A percentile compares a stretch with the other conserved stretches of the same genome.
phyloP scores from a whole-genome alignment of 2,329 filamentous ascomycete genomes.

The Fusarium austroafricanum region DNA sequence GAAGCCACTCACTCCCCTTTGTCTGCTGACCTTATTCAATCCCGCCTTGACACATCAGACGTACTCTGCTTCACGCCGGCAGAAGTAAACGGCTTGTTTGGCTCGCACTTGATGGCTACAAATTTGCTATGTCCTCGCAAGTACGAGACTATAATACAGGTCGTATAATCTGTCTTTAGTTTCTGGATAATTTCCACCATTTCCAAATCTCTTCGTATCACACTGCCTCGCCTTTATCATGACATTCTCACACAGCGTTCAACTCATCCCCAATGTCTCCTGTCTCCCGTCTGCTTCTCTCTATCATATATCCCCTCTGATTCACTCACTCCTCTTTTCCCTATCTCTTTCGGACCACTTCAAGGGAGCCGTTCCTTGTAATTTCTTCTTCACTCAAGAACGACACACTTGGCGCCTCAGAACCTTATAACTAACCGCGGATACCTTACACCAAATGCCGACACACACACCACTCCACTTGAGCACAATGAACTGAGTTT shows the following conservation, averaged over 20 bases:
- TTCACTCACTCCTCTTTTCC: neutral
- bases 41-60: slow-evolving; percentile 32
- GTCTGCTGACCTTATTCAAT: slow-evolving; percentile 31
- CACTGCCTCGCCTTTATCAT: neutral
- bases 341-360: neutral
- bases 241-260: neutral
- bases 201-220: neutral
- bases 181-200: neutral
- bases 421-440: too few species aligned
- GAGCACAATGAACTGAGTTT: neutral
- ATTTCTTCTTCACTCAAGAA: neutral
- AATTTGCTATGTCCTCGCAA: neutral
- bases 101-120: neutral
- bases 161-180: neutral
- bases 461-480: neutral
- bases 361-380: too few species aligned
- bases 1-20: too few species aligned
- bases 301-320: neutral
- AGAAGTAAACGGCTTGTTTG: slow-evolving; percentile 2
- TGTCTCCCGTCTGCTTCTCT: too few species aligned
- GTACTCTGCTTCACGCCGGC: slow-evolving; percentile 15
- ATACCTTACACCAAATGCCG: neutral
- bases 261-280: neutral
- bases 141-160: neutral
- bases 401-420: neutral